Base-by-base conservation (phyloP, 768 basidiomycete genomes). In the Goffeauzyma gilvescens region DNA sequence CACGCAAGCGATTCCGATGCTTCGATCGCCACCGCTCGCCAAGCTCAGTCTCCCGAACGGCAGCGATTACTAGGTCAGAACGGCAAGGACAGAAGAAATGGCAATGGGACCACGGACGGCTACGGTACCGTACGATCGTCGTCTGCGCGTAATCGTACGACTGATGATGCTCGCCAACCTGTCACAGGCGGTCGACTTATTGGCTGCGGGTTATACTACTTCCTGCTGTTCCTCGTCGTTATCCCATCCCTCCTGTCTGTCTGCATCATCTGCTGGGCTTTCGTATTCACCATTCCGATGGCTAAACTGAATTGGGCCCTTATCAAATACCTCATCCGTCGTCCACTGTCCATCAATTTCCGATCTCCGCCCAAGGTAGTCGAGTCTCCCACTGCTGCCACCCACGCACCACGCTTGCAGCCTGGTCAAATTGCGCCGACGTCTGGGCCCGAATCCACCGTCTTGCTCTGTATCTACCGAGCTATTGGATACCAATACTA, bases 221-320 rank as follows among this genome's bases (percentile, higher is more conserved):
- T 79, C 25, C 65, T 71, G 6, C 74, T 95, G 60, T 63, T 75
- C 50, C 66, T 69, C 49, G 67, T 93, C 58, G 79, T 98, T 54
- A 81, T 85, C 1, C 93, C 93, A 5, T 66, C 85, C 49, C 78
- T 96, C 72, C 71, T 93, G 41, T 43, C 81, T 48, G 83, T 85
- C 22, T 93, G 86, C 62, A 55, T 83, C 49, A 66, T 85, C 39
- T 96, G 93, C 66, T 98, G 89, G 87, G 86, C 72, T n/a, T 70
- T 86, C 47, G 77, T 98, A 47, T 71, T 98, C 59, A 82, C 89
- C 44, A 81, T 98, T 50, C 93, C 93, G 3, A 98, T 98, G 93
- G 93, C 89, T 24, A 90, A 81, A 61, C 72, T 98, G 38, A 84
- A 78, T 52, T 96, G 90, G 90, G 83, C 76, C n/a, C 72, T 98